These are phyloP conservation scores for Babesia bovis DNA, from an alignment of 169 alveolate species.

Conservation along the genomic window DNA sequence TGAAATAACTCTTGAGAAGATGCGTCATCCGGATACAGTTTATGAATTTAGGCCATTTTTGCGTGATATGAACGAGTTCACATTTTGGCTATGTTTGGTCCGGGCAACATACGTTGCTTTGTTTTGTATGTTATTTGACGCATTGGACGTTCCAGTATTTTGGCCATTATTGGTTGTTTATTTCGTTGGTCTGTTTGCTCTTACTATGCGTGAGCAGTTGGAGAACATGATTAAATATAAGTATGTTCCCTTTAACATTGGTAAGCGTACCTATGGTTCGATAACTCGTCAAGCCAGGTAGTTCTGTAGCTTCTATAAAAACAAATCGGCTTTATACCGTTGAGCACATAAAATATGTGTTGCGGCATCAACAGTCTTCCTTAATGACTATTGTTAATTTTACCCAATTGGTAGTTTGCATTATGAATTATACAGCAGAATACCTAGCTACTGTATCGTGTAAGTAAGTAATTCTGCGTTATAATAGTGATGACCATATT, in stretches of 20 bases:
- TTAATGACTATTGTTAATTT: too few species aligned
- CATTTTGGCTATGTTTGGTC: conserved; percentile 84
- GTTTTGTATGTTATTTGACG: conserved; percentile 68
- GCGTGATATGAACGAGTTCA: conserved; percentile 86
- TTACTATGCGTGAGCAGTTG: conserved; percentile 88
- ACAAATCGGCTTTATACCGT: too few species aligned
- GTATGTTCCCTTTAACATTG: conserved; percentile 76
- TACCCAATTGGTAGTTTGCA: too few species aligned
- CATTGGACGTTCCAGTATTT: conserved; percentile 87
- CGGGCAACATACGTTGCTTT: conserved; percentile 74
- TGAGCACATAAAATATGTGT: too few species aligned
- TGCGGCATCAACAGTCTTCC: too few species aligned
- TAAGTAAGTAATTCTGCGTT: too few species aligned
- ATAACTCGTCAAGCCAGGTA: conserved; percentile 10
- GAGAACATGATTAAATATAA: conserved; percentile 79
- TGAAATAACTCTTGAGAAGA: conserved; percentile 4
- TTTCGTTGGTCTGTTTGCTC: conserved; percentile 80
- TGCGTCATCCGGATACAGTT: conserved; percentile 37
- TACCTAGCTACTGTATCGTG: too few species aligned
- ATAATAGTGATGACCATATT: too few species aligned
- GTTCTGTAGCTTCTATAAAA: too few species aligned
- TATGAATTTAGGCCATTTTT: conserved; percentile 87
- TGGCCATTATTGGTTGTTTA: conserved; percentile 89
- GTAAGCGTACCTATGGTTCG: conserved; percentile 52
- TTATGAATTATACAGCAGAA: too few species aligned